phyloP scores from a whole-genome alignment of 2,329 filamentous ascomycete species.

The Blastomyces silverae region DNA sequence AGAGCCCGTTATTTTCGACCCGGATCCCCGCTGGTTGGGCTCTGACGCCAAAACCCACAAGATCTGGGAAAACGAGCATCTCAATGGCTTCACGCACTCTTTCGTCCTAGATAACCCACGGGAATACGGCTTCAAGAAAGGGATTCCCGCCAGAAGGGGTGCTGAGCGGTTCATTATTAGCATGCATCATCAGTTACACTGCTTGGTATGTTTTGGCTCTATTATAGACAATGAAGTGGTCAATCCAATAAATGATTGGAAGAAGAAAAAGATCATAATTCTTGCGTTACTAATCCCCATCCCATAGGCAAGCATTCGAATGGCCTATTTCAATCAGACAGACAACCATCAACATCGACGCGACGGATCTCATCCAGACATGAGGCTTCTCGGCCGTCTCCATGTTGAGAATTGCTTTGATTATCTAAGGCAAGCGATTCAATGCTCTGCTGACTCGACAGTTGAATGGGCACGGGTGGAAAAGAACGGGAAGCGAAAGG shows the following conservation, averaged over 20 bases:
- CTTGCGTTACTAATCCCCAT: not conserved
- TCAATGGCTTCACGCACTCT: not conserved
- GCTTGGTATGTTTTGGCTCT: conserved; percentile 8
- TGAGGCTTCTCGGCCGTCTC: not conserved
- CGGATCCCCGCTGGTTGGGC: not conserved
- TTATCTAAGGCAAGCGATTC: conserved; percentile 19
- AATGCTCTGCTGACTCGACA: conserved; percentile 21
- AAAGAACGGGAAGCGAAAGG: not conserved
- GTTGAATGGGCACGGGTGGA: conserved; percentile 16
- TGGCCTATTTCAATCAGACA: conserved; percentile 9
- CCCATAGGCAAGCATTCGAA: conserved; percentile 4
- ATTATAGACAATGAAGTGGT: not conserved
- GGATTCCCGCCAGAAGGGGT: not conserved
- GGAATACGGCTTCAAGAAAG: not conserved
- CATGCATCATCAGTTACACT: conserved; percentile 11
- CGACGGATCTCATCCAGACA: not conserved
- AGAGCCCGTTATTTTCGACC: conserved; percentile 4
- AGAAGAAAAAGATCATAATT: not conserved
- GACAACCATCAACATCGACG: conserved; percentile 6
- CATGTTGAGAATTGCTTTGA: conserved; percentile 15
- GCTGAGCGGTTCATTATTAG: conserved; percentile 7
- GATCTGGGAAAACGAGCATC: not conserved
- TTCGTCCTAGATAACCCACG: conserved; percentile 9
- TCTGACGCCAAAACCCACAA: not conserved
- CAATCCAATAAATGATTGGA: not conserved